Percentiles rank a stretch among this genome's conserved stretches.
Conservation (phyloP, 176 grass and related monocot species). For the Musa schizocarpa region DNA sequence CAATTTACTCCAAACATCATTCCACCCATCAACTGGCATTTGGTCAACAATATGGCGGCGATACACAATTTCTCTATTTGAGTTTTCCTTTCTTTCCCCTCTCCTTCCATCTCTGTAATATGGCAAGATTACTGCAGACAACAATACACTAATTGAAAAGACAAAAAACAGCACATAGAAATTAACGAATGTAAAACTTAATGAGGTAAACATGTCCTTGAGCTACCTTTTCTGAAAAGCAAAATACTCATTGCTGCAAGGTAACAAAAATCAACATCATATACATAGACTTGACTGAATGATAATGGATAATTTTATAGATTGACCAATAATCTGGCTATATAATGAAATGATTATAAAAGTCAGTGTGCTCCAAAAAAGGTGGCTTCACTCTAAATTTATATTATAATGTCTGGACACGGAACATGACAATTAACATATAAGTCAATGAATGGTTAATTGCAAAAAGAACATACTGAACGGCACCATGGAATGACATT, state of each 20-base stretch:
- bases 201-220: neutral
- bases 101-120: constrained; percentile 25
- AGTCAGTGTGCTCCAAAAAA: neutral
- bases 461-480: no score
- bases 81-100: constrained; percentile 9
- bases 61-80: constrained; percentile 28
- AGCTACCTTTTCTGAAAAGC: neutral
- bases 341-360: neutral
- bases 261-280: neutral
- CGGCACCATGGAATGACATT: no score
- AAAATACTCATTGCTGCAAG: neutral
- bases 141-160: neutral
- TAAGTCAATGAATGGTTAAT: no score
- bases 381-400: neutral
- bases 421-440: no score
- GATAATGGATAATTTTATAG: neutral
- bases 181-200: neutral
- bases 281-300: neutral
- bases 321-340: neutral
- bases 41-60: constrained; percentile 26
- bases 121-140: constrained; percentile 31
- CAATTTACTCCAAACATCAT: constrained; percentile 27
- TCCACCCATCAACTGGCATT: constrained; percentile 30
- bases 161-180: neutral
- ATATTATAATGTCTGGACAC: neutral